Evolutionary conservation across 2,329 filamentous ascomycete species (phyloP), one percentile per base, ranked within the genome.

Genomic region (Chaetomium strumarium): DNA sequence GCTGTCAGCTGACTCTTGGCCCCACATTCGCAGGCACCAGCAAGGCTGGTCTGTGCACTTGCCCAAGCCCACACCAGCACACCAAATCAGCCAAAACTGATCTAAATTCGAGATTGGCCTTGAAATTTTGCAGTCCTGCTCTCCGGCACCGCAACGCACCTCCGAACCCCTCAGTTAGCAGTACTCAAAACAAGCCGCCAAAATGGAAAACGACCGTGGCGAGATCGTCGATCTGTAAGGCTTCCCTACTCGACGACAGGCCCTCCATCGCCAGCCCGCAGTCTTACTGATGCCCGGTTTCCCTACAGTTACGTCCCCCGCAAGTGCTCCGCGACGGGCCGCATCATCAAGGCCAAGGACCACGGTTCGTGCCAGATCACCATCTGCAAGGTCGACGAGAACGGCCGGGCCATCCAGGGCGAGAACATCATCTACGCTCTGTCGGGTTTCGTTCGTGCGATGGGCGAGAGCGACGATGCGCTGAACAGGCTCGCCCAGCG

Each of bases 321-420:
- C 83, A 97, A 96, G 83, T 97, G 92, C 88, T 90, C 84, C 76
- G 91, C 91, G 68, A 96, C 92, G 76, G 95, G 95, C 89, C 90
- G 93, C 79, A 96, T 97, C 83, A 97, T 99, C 86, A 96, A 96
- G 83, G 90, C 93, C 81, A 96, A 97, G 82, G 93, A 99, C 80
- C 93, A 99, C 84, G 92, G 90, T 68, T 95, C 89, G 60, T 93
- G 97, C 68, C 93, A 99, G 79, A 90, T 99, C 76, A 89, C 86
- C 68, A 81, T 99, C 72, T 92, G 86, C 76, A 97, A 96, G 82
- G 93, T 99, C 68, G 92, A 97, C 76, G 93, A 99, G 86, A 95
- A 91, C 80, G 93, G 93, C 74, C 89, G 91, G 68, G 90, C 91
- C 64, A 70, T 84, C 78, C 90, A 89, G 66, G 90, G 92, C 76